A percentile compares a stretch with the other conserved stretches of the same genome.
These are phyloP conservation scores for Rhodotorula sp. DNA, from an alignment of 1,284 basidiomycete genomes.

Conservation along the genomic window DNA sequence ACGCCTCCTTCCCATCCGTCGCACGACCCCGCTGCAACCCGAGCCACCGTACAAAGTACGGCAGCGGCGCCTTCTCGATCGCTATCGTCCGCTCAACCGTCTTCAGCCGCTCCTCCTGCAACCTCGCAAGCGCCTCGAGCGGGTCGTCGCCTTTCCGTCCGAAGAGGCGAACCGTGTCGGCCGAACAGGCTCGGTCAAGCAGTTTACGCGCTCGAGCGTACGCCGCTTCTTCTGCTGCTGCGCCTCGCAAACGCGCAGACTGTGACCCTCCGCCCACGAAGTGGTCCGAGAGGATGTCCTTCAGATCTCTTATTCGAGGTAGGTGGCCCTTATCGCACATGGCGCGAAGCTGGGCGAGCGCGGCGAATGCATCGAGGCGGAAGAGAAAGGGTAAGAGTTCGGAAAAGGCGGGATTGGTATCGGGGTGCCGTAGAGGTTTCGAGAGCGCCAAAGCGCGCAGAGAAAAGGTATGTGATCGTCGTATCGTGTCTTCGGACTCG, in stretches of 20 bases:
- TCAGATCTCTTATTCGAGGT: not conserved
- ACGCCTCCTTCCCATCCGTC: not conserved
- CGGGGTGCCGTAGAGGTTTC: not conserved
- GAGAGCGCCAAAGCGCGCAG: not conserved
- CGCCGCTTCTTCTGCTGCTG: slow-evolving; percentile 8
- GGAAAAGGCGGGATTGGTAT: not conserved
- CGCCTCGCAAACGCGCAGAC: not conserved
- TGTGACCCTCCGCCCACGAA: not conserved
- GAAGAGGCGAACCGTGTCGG: not conserved
- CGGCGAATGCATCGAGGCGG: not conserved
- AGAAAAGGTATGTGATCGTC: too few species aligned
- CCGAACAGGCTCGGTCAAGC: slow-evolving; percentile 32
- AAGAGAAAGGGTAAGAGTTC: not conserved
- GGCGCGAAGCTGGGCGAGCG: not conserved
- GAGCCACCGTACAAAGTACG: slow-evolving; percentile 28
- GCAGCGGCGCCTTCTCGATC: slow-evolving; percentile 11
- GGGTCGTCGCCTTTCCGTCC: not conserved
- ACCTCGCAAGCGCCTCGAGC: slow-evolving; percentile 19
- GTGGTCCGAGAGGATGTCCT: not conserved
- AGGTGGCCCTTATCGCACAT: not conserved
- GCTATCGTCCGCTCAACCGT: slow-evolving; percentile 23
- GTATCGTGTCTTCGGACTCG: too few species aligned
- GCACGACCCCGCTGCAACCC: not conserved
- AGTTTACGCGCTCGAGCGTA: slow-evolving; percentile 25
- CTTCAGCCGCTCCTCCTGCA: slow-evolving; percentile 22